phyloP scores from a whole-genome alignment of 257 asterid species.

The Solanum ahanhuiri region DNA sequence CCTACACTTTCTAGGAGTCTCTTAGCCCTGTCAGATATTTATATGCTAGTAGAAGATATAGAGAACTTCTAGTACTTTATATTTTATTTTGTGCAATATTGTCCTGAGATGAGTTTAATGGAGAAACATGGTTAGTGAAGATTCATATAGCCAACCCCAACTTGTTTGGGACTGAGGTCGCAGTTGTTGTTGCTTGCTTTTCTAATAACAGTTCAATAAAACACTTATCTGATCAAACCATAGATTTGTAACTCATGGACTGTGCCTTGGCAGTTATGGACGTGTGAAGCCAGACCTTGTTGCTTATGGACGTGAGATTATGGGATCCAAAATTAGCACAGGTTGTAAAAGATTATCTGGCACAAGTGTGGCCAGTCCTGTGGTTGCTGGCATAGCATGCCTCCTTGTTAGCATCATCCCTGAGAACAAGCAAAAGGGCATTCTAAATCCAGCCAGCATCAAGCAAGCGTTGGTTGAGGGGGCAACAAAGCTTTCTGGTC shows the following conservation, averaged over 20 bases:
- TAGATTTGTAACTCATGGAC: slow-evolving; percentile 11
- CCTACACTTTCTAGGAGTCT: not conserved
- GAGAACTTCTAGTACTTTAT: not conserved
- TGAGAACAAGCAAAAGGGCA: slow-evolving; percentile 57
- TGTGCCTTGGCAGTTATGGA: slow-evolving; percentile 57
- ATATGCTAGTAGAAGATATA: not conserved
- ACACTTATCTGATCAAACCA: not conserved
- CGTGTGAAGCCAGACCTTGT: slow-evolving; percentile 96
- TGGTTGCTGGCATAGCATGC: slow-evolving; percentile 95
- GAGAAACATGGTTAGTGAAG: not conserved
- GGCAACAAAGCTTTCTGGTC: slow-evolving; percentile 85
- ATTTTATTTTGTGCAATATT: not conserved
- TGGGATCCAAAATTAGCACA: slow-evolving; percentile 92
- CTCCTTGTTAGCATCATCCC: slow-evolving; percentile 86
- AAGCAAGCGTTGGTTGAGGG: slow-evolving; percentile 96
- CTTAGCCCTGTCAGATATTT: not conserved
- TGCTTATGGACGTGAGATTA: slow-evolving; percentile 91
- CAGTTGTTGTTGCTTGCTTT: not conserved
- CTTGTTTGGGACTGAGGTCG: not conserved
- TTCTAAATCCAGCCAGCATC: slow-evolving; percentile 87
- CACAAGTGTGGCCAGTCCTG: slow-evolving; percentile 98
- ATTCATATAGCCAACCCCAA: not conserved
- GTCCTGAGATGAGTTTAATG: not conserved
- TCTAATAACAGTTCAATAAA: not conserved
- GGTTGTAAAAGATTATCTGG: slow-evolving; percentile 98